These are phyloP conservation scores for Volvox reticuliferus DNA, from an alignment of 139 green algal species.

Conservation along the genomic window DNA sequence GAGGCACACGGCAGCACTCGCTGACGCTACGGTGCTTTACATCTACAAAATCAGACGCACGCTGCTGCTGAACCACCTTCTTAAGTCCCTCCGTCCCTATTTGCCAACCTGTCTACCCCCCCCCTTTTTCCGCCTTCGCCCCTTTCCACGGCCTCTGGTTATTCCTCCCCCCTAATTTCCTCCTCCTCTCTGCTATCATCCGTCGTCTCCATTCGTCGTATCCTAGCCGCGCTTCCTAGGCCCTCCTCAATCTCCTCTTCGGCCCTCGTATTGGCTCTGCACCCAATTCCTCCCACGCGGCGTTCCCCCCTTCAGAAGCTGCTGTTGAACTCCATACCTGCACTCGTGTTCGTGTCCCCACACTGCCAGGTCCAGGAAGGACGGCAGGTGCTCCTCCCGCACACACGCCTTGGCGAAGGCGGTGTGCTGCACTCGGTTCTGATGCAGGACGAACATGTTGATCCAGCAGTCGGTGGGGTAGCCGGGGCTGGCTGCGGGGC, in stretches of 20 bases:
- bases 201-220: too few relatives aligned
- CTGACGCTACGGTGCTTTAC: too few relatives aligned
- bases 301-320: neutral
- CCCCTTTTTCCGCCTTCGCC: neutral
- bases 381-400: constrained; percentile 83
- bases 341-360: constrained; percentile 99
- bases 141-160: neutral
- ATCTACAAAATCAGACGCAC: too few relatives aligned
- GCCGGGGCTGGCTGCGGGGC: constrained; percentile 12
- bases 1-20: too few relatives aligned
- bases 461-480: constrained; percentile 82
- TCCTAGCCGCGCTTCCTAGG: too few relatives aligned
- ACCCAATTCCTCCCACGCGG: neutral
- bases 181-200: too few relatives aligned
- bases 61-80: too few relatives aligned
- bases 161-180: neutral
- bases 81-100: too few relatives aligned
- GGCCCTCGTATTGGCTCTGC: too few relatives aligned
- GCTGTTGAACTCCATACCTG: constrained; percentile 40
- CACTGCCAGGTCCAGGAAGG: constrained; percentile 95
- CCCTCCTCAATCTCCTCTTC: neutral
- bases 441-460: constrained; percentile 97
- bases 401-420: constrained; percentile 86
- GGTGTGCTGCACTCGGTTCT: constrained; percentile 89
- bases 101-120: too few relatives aligned